Evolutionary conservation across 129 eudicot genomes (phyloP).

Genomic region (Centrapalus pauciflorus): DNA sequence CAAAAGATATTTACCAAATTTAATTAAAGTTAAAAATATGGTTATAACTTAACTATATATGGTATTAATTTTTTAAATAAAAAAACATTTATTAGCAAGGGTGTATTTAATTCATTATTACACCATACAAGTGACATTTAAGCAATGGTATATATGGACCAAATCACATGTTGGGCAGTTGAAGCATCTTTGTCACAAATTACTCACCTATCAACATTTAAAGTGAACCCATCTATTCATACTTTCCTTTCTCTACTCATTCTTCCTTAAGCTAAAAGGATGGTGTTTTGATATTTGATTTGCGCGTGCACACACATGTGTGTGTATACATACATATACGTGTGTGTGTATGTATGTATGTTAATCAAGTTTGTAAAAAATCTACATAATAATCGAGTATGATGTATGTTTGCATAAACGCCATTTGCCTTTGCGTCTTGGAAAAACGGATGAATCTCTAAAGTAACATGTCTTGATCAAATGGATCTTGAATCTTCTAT

Average conservation of each 20-base stretch:
- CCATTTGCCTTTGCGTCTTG: no score
- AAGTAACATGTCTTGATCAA: not conserved
- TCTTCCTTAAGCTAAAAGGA: not conserved
- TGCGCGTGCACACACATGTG: no score
- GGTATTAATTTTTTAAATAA: no score
- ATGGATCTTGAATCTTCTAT: not conserved
- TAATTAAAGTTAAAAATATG: no score
- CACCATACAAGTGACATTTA: not conserved
- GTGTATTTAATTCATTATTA: not conserved
- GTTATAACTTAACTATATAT: no score
- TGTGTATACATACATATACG: no score
- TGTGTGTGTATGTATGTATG: no score
- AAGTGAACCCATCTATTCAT: slow-evolving; percentile 4
- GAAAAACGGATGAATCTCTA: not conserved
- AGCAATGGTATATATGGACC: slow-evolving; percentile 14
- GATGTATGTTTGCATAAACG: not conserved
- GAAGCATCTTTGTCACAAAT: slow-evolving; percentile 21
- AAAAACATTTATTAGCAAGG: no score
- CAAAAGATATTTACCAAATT: no score
- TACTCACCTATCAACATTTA: slow-evolving; percentile 7
- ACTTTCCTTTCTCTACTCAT: slow-evolving; percentile 3
- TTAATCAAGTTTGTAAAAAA: not conserved
- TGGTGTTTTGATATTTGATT: slow-evolving; percentile 4
- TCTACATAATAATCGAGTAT: not conserved
- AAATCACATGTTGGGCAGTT: slow-evolving; percentile 21